Evolutionary conservation across 495 filamentous ascomycete genomes (phyloP), one percentile per base, ranked within the genome.

Genomic region (Corynascus novoguineensis): DNA sequence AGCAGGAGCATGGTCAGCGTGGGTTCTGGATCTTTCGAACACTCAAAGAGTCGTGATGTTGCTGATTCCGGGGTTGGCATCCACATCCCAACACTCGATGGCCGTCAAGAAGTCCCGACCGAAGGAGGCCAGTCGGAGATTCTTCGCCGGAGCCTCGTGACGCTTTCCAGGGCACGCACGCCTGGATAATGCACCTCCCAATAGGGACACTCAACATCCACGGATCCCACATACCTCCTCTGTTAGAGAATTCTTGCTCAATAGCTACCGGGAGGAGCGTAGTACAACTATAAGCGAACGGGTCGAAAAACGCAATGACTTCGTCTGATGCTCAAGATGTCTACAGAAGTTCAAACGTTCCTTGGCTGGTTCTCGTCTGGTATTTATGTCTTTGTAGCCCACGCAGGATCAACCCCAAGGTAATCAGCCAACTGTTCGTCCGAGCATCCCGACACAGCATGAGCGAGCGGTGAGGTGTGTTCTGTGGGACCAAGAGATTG

Each of bases 401-500:
- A 40, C 3, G 24, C 8, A 32, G 38, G 53, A 55, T 37, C 34
- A 55, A 19, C 15, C 25, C 34, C 51, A 7, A 45, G 15, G 24
- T 35, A 51, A 51, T 37, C 37, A 37, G 53, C 29, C 27, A 56
- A 42, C 28, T 50, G 12, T 25, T 24, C 27, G 24, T 21, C 48
- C 32, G 49, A 53, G 21, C 50, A 31, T 59, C 31, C 49, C 37
- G 50, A 38, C 40, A 44, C 51, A 27, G 31, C 14, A 56, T 35
- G 35, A 8, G 46, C 31, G 48, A 56, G 60, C 57, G 60, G 57
- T 63, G 60, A 60, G 56, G 40, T 21, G n/a, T 41, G 48, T 28
- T n/a, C 31, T 60, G 42, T 54, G 52, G 57, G 42, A 56, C 58
- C 57, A 17, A 56, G 53, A 63, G 45, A 59, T 51, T 53, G 31